These are phyloP conservation scores for Rhodomyrtus tomentosa DNA, from an alignment of 345 rosid genomes.

Conservation along the genomic window DNA sequence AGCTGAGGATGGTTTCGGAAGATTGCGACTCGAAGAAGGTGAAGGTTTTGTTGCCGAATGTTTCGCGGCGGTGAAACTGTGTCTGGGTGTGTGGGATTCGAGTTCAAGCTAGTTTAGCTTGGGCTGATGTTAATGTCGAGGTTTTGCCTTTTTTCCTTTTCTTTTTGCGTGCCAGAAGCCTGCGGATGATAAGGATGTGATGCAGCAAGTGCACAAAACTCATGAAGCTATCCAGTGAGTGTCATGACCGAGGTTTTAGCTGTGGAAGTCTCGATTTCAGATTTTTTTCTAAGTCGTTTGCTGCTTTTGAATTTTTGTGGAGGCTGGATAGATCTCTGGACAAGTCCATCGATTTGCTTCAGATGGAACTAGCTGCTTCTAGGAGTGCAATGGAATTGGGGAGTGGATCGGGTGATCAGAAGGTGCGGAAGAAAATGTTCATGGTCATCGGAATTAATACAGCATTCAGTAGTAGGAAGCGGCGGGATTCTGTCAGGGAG, in stretches of 20 bases:
- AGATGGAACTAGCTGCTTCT: slow-evolving; percentile 63
- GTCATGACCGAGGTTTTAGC: not conserved
- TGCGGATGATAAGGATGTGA: slow-evolving; percentile 35
- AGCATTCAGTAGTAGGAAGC: slow-evolving; percentile 92
- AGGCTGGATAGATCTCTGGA: slow-evolving; percentile 55
- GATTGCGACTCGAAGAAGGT: slow-evolving; percentile 54
- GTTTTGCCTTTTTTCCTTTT: not conserved
- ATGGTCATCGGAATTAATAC: slow-evolving; percentile 94
- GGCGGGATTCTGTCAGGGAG: slow-evolving; percentile 92
- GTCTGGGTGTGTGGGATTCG: not conserved
- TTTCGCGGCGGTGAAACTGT: not conserved
- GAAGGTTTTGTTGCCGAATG: not conserved
- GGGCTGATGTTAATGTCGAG: not conserved
- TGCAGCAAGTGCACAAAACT: slow-evolving; percentile 55
- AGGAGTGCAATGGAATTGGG: slow-evolving; percentile 35
- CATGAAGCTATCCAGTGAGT: slow-evolving; percentile 86
- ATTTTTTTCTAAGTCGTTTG: not conserved
- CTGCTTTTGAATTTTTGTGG: slow-evolving; percentile 9
- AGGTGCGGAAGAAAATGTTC: slow-evolving; percentile 49
- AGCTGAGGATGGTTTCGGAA: slow-evolving; percentile 42
- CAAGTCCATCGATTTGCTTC: slow-evolving; percentile 58
- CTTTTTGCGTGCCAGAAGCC: slow-evolving; percentile 13
- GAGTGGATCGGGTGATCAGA: slow-evolving; percentile 7
- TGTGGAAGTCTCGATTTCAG: not conserved
- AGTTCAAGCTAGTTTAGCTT: not conserved